These are phyloP conservation scores for Thermothelomyces thermophilus DNA, from an alignment of 2,329 filamentous ascomycete genomes.

Conservation along the genomic window DNA sequence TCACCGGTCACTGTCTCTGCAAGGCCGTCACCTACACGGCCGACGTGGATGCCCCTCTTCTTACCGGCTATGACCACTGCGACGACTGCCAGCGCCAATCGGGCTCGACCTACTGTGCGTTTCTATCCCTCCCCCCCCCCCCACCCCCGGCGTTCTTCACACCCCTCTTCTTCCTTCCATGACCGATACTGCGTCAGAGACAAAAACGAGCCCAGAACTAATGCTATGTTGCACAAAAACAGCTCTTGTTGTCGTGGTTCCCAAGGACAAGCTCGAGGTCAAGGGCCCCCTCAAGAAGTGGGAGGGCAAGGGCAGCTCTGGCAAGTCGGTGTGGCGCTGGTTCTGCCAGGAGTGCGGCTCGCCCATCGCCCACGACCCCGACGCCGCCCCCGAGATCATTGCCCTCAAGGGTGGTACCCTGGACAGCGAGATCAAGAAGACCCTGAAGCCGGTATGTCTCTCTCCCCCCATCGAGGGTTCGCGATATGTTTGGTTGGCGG, in stretches of 20 bases:
- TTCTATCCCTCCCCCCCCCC: not conserved
- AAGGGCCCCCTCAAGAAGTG: constrained; percentile 60
- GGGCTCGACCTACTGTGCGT: constrained; percentile 57
- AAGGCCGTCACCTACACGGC: constrained; percentile 63
- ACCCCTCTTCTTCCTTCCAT: not conserved
- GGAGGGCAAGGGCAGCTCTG: constrained; percentile 52
- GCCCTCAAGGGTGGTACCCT: constrained; percentile 62
- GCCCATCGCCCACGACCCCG: constrained; percentile 63
- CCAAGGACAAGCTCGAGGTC: constrained; percentile 58
- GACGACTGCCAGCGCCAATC: constrained; percentile 67
- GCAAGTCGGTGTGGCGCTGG: constrained; percentile 58
- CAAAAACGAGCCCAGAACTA: not conserved
- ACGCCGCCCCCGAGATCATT: constrained; percentile 63
- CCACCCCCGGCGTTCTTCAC: not conserved
- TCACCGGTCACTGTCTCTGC: constrained; percentile 65
- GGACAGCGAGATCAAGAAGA: constrained; percentile 59
- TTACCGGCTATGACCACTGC: constrained; percentile 64
- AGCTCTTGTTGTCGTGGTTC: constrained; percentile 61
- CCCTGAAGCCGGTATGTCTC: constrained; percentile 53
- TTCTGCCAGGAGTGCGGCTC: constrained; percentile 66
- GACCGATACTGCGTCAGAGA: not conserved
- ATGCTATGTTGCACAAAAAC: not conserved
- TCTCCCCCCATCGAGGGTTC: not conserved
- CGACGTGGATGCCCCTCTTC: constrained; percentile 43
- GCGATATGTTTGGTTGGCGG: not conserved